phyloP scores from a whole-genome alignment of 768 basidiomycete species.

The Pulveroboletus frians region DNA sequence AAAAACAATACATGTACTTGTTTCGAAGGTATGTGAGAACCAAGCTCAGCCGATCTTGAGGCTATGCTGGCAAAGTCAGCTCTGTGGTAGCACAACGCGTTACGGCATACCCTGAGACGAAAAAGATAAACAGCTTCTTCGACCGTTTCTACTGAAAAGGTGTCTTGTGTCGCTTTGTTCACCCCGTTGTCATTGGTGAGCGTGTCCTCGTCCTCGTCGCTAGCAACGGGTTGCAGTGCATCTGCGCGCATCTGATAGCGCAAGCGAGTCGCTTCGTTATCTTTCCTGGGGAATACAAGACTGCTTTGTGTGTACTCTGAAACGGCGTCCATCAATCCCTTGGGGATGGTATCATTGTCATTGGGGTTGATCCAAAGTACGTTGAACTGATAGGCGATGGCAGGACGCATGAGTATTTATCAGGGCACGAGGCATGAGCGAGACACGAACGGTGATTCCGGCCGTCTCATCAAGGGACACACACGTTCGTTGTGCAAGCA shows the following conservation, averaged over 20 bases:
- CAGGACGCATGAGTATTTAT: constrained; percentile 7
- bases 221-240: constrained; percentile 48
- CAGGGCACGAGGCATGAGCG: neutral
- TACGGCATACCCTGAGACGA: constrained; percentile 50
- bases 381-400: constrained; percentile 55
- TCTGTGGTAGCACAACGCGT: constrained; percentile 2
- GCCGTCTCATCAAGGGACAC: constrained; percentile 67
- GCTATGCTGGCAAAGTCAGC: constrained; percentile 39
- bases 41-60: constrained; percentile 60
- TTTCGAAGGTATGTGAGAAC: constrained; percentile 71
- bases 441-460: constrained; percentile 44
- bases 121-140: constrained; percentile 67
- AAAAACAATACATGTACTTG: constrained; percentile 76
- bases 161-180: constrained; percentile 22
- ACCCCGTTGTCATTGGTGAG: constrained; percentile 14
- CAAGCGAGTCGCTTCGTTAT: constrained; percentile 42
- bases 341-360: constrained; percentile 60
- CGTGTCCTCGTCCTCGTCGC: constrained; percentile 34
- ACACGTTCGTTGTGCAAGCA: constrained; percentile 72
- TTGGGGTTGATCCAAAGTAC: constrained; percentile 72
- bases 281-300: constrained; percentile 7
- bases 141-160: constrained; percentile 50
- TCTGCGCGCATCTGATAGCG: constrained; percentile 72
- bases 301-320: constrained; percentile 32
- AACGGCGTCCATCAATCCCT: constrained; percentile 57